Evolutionary conservation across 2,329 filamentous ascomycete genomes (phyloP), one percentile per base, ranked within the genome.

Genomic region (Neoarthrinium moseri): DNA sequence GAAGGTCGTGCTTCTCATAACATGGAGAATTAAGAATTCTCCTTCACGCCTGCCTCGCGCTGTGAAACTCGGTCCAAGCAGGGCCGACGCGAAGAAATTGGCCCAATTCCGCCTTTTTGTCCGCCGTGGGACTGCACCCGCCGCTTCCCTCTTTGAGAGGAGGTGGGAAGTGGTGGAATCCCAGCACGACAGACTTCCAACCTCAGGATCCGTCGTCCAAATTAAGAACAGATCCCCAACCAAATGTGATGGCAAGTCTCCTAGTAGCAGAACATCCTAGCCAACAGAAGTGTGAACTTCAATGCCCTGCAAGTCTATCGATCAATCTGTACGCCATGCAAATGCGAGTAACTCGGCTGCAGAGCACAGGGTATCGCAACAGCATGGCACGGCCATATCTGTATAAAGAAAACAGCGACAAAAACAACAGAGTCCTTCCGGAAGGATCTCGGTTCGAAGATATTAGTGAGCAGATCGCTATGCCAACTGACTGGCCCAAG

Each of bases 251-350:
- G 49, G 47, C 49, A 38, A 45, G 30, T 32, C 26, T 41, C 37
- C 20, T 37, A 20, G 38, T 43, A 37, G 43, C 50, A 40, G 47
- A 37, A 51, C 39, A 54, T 52, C 51, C 56, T 55, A 53, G 59
- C 56, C 55, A 60, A 50, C 47, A 57, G 62, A 66, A 65, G 63
- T 59, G 63, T 54, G 64, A 66, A 64, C 63, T 62, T 62, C 62
- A 53, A 58, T 59, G 56, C 58, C 55, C 56, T 58, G 58, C 59
- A 60, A 53, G 56, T 60, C 57, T 56, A 61, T 63, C 57, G 59
- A 56, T 57, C 50, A 63, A 58, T 55, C 61, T 59, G 58, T 54
- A 59, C 58, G 52, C 56, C 57, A 56, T 57, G 57, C 54, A 55
- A 56, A 62, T 60, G 59, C 55, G 56, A 62, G 55, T 53, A 52